Conservation (phyloP, 2,329 filamentous ascomycete genomes). For the Ophiosphaerella herpotricha region DNA sequence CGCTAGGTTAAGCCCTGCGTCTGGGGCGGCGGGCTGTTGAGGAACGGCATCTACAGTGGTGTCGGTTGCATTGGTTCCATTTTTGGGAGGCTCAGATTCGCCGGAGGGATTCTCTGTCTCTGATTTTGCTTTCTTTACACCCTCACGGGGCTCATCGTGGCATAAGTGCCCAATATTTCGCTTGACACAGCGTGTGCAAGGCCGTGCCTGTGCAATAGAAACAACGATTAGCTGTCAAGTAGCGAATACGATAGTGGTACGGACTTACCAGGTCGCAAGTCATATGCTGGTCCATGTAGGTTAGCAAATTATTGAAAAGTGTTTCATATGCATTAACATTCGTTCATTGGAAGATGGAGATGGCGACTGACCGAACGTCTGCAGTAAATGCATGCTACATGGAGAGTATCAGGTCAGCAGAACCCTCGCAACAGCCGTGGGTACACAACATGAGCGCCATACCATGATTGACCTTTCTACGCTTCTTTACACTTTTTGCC, state of each 20-base stretch:
- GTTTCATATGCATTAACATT: conserved; percentile 20
- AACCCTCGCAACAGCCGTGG: conserved; percentile 22
- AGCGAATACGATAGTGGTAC: conserved; percentile 8
- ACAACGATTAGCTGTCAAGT: conserved; percentile 41
- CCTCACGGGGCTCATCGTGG: conserved; percentile 93
- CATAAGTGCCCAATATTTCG: conserved; percentile 98
- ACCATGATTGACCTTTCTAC: conserved; percentile 60
- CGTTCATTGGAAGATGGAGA: conserved; percentile 26
- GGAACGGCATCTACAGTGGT: conserved; percentile 29
- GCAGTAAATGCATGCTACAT: conserved; percentile 57
- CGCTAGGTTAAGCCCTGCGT: conserved; percentile 47
- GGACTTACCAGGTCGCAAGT: conserved; percentile 56
- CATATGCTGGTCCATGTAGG: conserved; percentile 52
- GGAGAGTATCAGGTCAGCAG: conserved; percentile 34
- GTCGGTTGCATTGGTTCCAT: conserved; percentile 38
- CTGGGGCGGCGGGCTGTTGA: conserved; percentile 35
- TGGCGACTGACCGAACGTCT: conserved; percentile 54
- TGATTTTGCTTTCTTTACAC: conserved; percentile 76
- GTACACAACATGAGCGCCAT: conserved; percentile 30
- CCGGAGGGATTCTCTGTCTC: conserved; percentile 46
- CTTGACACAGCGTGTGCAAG: conserved; percentile 97
- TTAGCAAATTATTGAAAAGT: conserved; percentile 38
- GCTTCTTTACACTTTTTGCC: conserved; percentile 52
- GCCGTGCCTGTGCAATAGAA: conserved; percentile 72
- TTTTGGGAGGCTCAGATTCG: conserved; percentile 36